These are phyloP conservation scores for Fusarium sp. DNA, from an alignment of 2,329 filamentous ascomycete genomes.

Conservation along the genomic window DNA sequence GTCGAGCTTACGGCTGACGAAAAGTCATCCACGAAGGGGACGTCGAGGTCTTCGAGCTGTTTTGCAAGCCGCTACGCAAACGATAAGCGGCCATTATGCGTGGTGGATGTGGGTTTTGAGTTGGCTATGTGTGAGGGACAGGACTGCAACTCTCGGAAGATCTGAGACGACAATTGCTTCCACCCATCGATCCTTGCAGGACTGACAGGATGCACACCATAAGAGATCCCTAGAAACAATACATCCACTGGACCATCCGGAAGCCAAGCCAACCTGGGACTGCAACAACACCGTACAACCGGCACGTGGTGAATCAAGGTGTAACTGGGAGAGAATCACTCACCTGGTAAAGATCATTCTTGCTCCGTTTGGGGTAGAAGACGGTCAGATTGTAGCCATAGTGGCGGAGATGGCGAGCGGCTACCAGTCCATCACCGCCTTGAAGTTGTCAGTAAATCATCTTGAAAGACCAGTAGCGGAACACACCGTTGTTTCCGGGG, in stretches of 20 bases:
- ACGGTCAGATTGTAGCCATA: constrained; percentile 91
- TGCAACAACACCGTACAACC: neutral
- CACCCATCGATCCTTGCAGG: constrained; percentile 22
- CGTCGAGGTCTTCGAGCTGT: constrained; percentile 84
- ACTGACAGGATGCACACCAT: constrained; percentile 31
- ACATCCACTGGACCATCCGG: constrained; percentile 28
- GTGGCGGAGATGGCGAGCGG: constrained; percentile 89
- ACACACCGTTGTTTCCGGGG: constrained; percentile 77
- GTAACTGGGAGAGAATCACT: constrained; percentile 28
- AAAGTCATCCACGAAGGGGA: constrained; percentile 90
- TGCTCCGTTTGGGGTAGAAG: constrained; percentile 93
- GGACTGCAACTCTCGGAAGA: constrained; percentile 6
- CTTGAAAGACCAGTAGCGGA: neutral
- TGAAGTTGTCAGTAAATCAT: constrained; percentile 4
- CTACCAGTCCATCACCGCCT: constrained; percentile 95
- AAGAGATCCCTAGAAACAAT: constrained; percentile 34
- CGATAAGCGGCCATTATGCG: constrained; percentile 45
- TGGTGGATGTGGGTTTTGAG: constrained; percentile 11
- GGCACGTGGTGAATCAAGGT: constrained; percentile 14
- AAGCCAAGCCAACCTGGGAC: constrained; percentile 3
- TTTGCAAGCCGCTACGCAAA: constrained; percentile 77
- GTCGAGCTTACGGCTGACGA: constrained; percentile 71
- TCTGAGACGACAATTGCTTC: constrained; percentile 16
- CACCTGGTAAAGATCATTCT: constrained; percentile 90
- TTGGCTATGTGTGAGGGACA: constrained; percentile 8